Evolutionary conservation across 2,329 filamentous ascomycete genomes (phyloP), one percentile per base, ranked within the genome.

Genomic region (Sporothrix mexicana): DNA sequence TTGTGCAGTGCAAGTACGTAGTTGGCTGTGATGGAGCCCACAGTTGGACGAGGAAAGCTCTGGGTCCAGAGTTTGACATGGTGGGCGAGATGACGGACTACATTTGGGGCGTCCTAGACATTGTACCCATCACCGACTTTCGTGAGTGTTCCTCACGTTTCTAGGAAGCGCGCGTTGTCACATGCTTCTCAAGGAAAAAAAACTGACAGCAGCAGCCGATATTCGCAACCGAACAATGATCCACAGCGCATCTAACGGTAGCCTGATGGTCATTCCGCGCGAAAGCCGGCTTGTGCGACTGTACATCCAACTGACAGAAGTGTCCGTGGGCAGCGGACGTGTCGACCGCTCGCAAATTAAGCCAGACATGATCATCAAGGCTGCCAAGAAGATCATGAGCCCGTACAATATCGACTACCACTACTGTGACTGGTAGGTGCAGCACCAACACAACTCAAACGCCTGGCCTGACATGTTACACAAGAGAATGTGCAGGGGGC

Each of bases 21-120:
- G 84, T 93, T 3, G 91, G 91, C 0, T 90, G 88, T 61, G 91
- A 93, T 75, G 91, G 91, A 0, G 91, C 91, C 0, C 89, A 91
- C 77, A 89, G 86, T 72, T 92, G 90, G 88, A 88, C 88, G 0
- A 82, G 91, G 53, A 83, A 85, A 71, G 84, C 88, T 71, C 81
- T 92, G n/a, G 74, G 71, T 1, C 30, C 59, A 8, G 77, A 76
- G 2, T 86, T 87, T 70, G 81, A 84, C 23, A 79, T 89, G 53
- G 83, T 87, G 72, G 87, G 87, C 8, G 86, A 87, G 67, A 83
- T 82, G 17, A 85, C 83, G 0, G 84, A 86, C 73, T 84, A 79
- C 73, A 84, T 85, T 23, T 86, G 75, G 75, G 83, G 83, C 13
- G 82, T 84, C 1, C 74, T 84, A 12, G 82, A 81, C 30, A 78